Base-by-base conservation (phyloP, 805 yeast genomes). In the Hermanozyma aechmeae region DNA sequence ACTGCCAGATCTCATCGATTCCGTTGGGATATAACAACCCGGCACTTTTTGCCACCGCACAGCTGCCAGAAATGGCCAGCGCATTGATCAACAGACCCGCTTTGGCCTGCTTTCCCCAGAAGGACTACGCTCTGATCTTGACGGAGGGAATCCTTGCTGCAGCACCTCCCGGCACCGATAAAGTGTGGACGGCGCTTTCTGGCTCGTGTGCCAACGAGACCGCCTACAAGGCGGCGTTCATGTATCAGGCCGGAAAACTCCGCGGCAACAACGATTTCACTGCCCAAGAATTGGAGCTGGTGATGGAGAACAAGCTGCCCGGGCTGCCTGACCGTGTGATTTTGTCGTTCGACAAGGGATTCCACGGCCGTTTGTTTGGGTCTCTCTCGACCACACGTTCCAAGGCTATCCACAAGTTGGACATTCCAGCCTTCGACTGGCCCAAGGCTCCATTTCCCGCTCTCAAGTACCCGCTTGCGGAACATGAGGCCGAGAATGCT, bases 191-290 rank as follows among this genome's bases (percentile, higher is more conserved):
- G 12, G 78, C 79, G 6, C 61, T 73, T 28, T 65, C 77, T 12
- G 83, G 84, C 27, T 74, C 83, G 3, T 76, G 71, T 50, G 83
- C 83, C 30, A 76, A 76, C 40, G 84, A 76, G 48, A 64, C 76
- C 35, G 84, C 84, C 1, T 75, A 65, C 54, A 76, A 76, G 43
- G 84, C 84, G 11, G 82, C 80, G 2, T 74, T 74, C 47, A 74
- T 76, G 71, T 73, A 69, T 50, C 73, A 68, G 49, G 75, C 70
- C 40, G 66, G 73, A 17, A 63, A 67, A 39, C 59, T 56, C 38
- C 67, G 84, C 51, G 75, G 72, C 16, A 42, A 50, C 2, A 43
- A 48, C 29, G 65, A 58, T 24, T 71, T 71, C 45, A 48, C 70
- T 2, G 40, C 38, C 12, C 72, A 66, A 41, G 76, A 71, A 39